phyloP scores from a whole-genome alignment of 1,284 basidiomycete genomes.

The Sphagnurus paluster region DNA sequence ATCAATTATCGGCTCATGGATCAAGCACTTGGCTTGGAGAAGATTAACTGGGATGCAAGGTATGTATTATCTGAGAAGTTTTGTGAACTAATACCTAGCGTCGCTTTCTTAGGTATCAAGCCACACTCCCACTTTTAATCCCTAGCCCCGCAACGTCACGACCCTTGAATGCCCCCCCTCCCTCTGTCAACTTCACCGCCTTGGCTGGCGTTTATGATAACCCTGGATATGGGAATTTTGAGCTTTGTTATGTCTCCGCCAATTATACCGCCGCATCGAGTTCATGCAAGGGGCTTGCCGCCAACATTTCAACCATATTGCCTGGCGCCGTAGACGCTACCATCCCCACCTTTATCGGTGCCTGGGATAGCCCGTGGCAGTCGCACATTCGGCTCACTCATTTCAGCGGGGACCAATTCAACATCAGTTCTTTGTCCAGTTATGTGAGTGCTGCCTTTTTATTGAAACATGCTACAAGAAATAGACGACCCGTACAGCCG shows the following conservation, averaged over 20 bases:
- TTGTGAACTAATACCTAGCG: background rate
- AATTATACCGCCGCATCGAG: slow-evolving; percentile 6
- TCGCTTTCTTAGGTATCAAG: slow-evolving; percentile 10
- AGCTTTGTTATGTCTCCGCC: slow-evolving; percentile 22
- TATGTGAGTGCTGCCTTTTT: background rate
- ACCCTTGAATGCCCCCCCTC: slow-evolving; percentile 20
- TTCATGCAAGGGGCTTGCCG: slow-evolving; percentile 15
- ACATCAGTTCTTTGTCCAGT: background rate
- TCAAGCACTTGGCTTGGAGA: slow-evolving; percentile 18
- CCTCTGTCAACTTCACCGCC: slow-evolving; percentile 16
- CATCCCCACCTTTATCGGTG: slow-evolving; percentile 24
- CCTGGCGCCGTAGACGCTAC: slow-evolving; percentile 18
- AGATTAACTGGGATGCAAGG: slow-evolving; percentile 25
- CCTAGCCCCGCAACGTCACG: slow-evolving; percentile 17
- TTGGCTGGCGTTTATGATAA: slow-evolving; percentile 23
- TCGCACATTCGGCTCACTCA: slow-evolving; percentile 23
- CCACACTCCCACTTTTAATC: background rate
- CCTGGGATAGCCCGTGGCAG: slow-evolving; percentile 19
- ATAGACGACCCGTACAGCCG: background rate
- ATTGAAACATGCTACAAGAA: background rate
- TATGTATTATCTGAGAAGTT: background rate
- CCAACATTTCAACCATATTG: slow-evolving; percentile 17
- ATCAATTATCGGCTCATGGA: slow-evolving; percentile 27
- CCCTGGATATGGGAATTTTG: slow-evolving; percentile 22
- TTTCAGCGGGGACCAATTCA: slow-evolving; percentile 18